A percentile compares a stretch with the other conserved stretches of the same genome.
These are phyloP conservation scores for Ambrosia artemisiifolia DNA, from an alignment of 129 eudicot species.

Conservation along the genomic window DNA sequence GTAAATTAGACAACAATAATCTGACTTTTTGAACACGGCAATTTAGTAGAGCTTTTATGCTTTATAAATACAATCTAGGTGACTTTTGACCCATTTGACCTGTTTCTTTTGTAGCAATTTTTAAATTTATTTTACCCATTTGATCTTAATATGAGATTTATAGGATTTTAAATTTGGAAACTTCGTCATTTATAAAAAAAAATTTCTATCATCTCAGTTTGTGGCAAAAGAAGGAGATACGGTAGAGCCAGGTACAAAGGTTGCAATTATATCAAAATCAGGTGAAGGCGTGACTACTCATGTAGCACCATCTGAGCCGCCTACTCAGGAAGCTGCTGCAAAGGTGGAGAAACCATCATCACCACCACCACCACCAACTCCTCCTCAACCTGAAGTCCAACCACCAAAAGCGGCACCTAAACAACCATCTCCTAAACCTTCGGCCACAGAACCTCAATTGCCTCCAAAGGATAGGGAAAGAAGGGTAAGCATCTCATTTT, in stretches of 20 bases:
- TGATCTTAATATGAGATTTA: not conserved
- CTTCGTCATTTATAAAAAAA: not conserved
- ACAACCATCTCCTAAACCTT: constrained; percentile 40
- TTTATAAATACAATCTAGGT: not conserved
- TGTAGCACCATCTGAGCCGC: constrained; percentile 60
- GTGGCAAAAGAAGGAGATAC: constrained; percentile 69
- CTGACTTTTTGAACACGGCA: not conserved
- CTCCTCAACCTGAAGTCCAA: constrained; percentile 36
- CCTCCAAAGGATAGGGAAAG: constrained; percentile 75
- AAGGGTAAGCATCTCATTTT: constrained; percentile 38
- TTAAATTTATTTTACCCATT: not conserved
- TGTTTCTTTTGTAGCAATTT: not conserved
- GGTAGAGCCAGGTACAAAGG: constrained; percentile 55
- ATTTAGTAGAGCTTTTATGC: constrained; percentile 1
- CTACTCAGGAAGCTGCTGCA: constrained; percentile 38
- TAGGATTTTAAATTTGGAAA: not conserved
- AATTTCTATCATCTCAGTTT: constrained; percentile 29
- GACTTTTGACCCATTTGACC: not conserved
- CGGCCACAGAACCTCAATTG: constrained; percentile 57
- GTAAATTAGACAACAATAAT: not conserved
- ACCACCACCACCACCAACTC: constrained; percentile 24
- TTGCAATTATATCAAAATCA: constrained; percentile 57
- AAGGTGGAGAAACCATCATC: constrained; percentile 38
- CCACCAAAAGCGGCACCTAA: constrained; percentile 29
- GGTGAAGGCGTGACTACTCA: constrained; percentile 47